Evolutionary conservation across 768 basidiomycete species (phyloP).

Genomic region (Coprinopsis strossmayeri): DNA sequence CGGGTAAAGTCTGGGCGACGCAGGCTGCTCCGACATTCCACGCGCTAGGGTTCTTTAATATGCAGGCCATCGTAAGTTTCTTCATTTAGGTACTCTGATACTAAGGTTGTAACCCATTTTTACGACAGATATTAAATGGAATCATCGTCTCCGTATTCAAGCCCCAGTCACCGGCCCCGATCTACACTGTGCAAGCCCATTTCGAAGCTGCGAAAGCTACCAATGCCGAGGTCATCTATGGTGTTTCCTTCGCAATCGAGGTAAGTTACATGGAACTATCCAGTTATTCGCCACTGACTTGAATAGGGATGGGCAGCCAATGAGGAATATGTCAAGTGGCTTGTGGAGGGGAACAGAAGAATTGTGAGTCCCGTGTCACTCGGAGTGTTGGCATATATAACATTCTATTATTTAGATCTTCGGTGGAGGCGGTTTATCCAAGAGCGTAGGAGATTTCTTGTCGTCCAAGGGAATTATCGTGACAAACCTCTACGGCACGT

Average conservation of each 20-base stretch:
- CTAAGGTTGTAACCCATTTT: neutral
- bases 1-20: constrained; percentile 16
- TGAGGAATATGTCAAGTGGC: too few relatives aligned
- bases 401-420: neutral
- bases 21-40: constrained; percentile 27
- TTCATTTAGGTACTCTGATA: too few relatives aligned
- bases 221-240: neutral
- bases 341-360: too few relatives aligned
- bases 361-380: too few relatives aligned
- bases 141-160: neutral
- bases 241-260: neutral
- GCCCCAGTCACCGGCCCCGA: neutral
- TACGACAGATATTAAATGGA: neutral
- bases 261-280: too few relatives aligned
- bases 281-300: too few relatives aligned
- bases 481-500: neutral
- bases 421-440: neutral
- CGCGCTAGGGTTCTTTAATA: constrained; percentile 23
- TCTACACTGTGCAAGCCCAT: neutral
- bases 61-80: too few relatives aligned
- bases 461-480: neutral
- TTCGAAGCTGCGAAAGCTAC: neutral
- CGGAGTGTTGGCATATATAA: too few relatives aligned
- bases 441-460: neutral
- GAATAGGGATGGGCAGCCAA: too few relatives aligned